Conservation (phyloP, 2,329 filamentous ascomycete species). For the Epichloe gansuensis region DNA sequence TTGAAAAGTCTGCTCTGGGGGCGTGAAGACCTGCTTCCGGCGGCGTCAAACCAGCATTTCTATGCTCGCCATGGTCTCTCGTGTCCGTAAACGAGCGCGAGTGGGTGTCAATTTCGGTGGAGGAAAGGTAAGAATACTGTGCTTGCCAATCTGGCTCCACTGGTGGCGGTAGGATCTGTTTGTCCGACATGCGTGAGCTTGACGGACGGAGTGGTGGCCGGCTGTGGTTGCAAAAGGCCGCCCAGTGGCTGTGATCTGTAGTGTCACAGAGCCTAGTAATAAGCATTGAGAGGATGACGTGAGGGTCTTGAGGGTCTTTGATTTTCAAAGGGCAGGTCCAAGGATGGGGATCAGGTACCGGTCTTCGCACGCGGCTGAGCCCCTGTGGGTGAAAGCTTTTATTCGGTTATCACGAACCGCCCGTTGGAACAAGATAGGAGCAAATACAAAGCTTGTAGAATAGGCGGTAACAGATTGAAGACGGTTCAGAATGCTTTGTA, state of each 20-base stretch:
- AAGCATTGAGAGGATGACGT: constrained; percentile 5
- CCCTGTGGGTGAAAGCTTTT: neutral
- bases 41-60: neutral
- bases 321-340: neutral
- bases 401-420: neutral
- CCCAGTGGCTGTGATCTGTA: constrained; percentile 43
- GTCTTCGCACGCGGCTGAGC: neutral
- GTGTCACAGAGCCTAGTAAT: constrained; percentile 2
- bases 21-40: neutral
- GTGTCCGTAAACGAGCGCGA: constrained; percentile 30
- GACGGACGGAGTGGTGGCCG: constrained; percentile 31
- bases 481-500: neutral
- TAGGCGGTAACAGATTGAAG: neutral
- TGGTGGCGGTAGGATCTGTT: constrained; percentile 38
- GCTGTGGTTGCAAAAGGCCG: constrained; percentile 41
- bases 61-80: neutral
- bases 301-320: neutral
- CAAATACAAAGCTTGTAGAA: neutral
- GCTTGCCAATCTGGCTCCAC: constrained; percentile 46
- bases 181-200: constrained; percentile 45
- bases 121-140: constrained; percentile 38
- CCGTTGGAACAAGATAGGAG: neutral
- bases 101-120: constrained; percentile 32
- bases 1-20: neutral
- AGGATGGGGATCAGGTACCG: neutral